Evolutionary conservation across 805 yeast species (phyloP).

Genomic region (Wickerhamomyces strasburgensis): DNA sequence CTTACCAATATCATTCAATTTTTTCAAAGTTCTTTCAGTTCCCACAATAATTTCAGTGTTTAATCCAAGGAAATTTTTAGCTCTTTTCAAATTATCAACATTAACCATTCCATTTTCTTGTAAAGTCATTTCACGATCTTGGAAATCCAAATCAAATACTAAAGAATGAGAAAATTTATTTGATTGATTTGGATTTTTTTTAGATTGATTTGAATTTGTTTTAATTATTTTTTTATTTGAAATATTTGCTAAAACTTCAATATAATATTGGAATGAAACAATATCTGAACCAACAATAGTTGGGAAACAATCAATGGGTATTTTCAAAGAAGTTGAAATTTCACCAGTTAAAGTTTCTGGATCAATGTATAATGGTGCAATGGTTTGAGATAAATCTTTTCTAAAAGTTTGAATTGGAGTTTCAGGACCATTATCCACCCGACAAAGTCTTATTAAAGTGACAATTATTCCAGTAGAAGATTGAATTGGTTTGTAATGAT

Average conservation of each 20-base stretch:
- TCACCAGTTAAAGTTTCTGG: conserved; percentile 54
- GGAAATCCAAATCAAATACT: conserved; percentile 24
- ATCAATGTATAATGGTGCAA: conserved; percentile 75
- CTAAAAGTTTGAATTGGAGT: conserved; percentile 53
- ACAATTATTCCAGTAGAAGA: conserved; percentile 70
- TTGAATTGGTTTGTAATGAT: conserved; percentile 67
- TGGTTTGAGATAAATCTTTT: conserved; percentile 75
- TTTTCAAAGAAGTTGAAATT: conserved; percentile 56
- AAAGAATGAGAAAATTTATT: conserved; percentile 20
- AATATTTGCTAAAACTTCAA: conserved; percentile 79
- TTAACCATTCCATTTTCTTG: conserved; percentile 48
- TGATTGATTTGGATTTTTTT: conserved; percentile 18
- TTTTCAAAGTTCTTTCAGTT: conserved; percentile 46
- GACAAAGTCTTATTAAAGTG: conserved; percentile 75
- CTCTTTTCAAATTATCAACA: conserved; percentile 72
- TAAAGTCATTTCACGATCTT: conserved; percentile 17
- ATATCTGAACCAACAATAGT: conserved; percentile 67
- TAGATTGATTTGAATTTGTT: conserved; percentile 16
- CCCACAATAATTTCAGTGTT: conserved; percentile 80
- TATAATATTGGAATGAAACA: conserved; percentile 77
- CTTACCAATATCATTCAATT: conserved; percentile 10
- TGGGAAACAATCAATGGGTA: conserved; percentile 85
- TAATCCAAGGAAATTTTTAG: conserved; percentile 74
- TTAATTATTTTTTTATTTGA: conserved; percentile 49
- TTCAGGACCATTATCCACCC: conserved; percentile 59